A percentile compares a stretch with the other conserved stretches of the same genome.
Evolutionary conservation across 2,329 filamentous ascomycete species (phyloP).

Genomic region (Mariannaea sp.): DNA sequence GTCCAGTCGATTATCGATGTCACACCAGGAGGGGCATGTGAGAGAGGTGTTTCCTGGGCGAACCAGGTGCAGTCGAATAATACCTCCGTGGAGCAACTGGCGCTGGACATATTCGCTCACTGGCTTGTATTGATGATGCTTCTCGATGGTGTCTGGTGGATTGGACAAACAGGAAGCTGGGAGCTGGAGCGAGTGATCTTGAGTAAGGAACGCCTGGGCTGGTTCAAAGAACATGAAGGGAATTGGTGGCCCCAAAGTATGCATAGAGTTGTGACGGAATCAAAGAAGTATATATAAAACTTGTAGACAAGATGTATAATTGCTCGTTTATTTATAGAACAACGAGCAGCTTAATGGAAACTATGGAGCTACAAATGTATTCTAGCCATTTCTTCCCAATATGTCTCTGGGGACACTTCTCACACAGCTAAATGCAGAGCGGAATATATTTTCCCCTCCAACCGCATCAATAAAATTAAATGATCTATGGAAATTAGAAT

Average conservation of each 20-base stretch:
- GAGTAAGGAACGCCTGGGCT: conserved; percentile 16
- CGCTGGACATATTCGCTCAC: conserved; percentile 46
- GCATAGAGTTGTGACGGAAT: conserved; percentile 27
- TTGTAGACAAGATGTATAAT: neutral
- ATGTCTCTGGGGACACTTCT: no score
- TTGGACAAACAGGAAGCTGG: conserved; percentile 43
- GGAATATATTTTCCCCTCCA: no score
- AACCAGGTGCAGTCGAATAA: neutral
- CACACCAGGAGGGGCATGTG: conserved; percentile 12
- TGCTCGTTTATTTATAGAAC: no score
- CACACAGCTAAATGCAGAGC: no score
- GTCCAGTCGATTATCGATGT: conserved; percentile 41
- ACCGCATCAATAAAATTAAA: no score
- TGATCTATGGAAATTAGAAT: no score
- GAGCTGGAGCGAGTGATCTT: conserved; percentile 40
- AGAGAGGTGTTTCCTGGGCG: neutral
- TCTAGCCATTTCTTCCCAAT: no score
- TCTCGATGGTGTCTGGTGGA: conserved; percentile 49
- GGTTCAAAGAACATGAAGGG: conserved; percentile 11
- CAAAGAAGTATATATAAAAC: conserved; percentile 10
- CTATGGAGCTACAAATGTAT: neutral
- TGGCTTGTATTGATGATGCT: conserved; percentile 46
- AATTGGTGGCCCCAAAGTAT: conserved; percentile 47
- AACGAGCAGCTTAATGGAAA: neutral
- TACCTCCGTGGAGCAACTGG: conserved; percentile 29